These are phyloP conservation scores for Eucalyptus sp. DNA, from an alignment of 345 rosid species.

Conservation along the genomic window DNA sequence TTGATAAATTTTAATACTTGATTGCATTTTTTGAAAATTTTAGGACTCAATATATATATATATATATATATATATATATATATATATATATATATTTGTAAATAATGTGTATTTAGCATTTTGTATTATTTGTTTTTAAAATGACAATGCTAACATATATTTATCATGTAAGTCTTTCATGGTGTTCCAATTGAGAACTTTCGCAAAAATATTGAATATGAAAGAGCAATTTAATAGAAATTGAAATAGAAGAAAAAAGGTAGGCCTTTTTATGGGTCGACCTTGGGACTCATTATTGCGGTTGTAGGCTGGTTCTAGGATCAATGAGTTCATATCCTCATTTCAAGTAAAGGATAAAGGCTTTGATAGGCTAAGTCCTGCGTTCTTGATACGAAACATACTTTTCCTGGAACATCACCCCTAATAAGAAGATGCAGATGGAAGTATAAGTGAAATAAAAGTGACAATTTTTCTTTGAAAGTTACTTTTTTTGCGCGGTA, in stretches of 20 bases:
- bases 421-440: accelerated
- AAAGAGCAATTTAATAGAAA: not conserved
- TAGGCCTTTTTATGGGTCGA: accelerated
- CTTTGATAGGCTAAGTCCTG: too few species aligned
- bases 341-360: not conserved
- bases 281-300: accelerated
- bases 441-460: too few species aligned
- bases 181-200: not conserved
- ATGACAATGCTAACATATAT: too few species aligned
- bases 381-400: accelerated
- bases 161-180: not conserved
- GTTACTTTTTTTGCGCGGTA: accelerated
- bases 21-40: too few species aligned
- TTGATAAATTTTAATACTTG: too few species aligned
- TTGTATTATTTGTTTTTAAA: too few species aligned
- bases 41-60: too few species aligned
- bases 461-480: not conserved
- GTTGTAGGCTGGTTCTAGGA: accelerated
- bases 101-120: too few species aligned
- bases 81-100: too few species aligned
- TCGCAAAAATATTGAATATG: not conserved
- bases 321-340: accelerated
- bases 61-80: too few species aligned
- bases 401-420: accelerated
- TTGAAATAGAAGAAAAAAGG: not conserved